Conservation (phyloP, 306 rosid species). For the Acacia melanoxylon region DNA sequence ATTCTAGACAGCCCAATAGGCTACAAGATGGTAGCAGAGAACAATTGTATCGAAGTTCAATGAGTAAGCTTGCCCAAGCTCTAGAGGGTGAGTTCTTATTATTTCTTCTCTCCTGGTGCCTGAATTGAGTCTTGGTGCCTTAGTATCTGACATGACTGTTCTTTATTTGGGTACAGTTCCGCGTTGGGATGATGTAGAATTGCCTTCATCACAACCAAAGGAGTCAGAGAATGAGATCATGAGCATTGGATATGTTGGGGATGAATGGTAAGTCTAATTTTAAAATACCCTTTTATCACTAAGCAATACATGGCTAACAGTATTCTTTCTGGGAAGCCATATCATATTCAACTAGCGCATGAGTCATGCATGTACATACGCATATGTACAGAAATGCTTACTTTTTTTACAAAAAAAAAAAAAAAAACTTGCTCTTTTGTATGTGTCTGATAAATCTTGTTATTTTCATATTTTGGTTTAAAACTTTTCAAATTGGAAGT, state of each 20-base stretch:
- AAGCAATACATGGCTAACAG: not conserved
- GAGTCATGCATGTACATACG: not conserved
- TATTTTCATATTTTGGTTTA: not conserved
- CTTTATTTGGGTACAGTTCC: slow-evolving; percentile 56
- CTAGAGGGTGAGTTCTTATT: slow-evolving; percentile 56
- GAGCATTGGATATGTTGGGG: slow-evolving; percentile 72
- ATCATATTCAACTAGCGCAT: not conserved
- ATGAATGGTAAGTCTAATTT: slow-evolving; percentile 62
- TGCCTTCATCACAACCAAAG: slow-evolving; percentile 43
- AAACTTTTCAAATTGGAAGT: no score
- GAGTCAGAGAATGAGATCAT: slow-evolving; percentile 33
- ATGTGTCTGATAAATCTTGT: not conserved
- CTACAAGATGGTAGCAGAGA: slow-evolving; percentile 37
- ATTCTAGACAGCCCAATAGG: slow-evolving; percentile 26
- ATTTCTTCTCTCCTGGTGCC: not conserved
- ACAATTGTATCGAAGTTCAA: slow-evolving; percentile 40
- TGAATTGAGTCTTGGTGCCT: not conserved
- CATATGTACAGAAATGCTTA: not conserved
- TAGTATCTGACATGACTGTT: slow-evolving; percentile 16
- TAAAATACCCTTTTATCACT: not conserved
- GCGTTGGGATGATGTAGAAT: slow-evolving; percentile 72
- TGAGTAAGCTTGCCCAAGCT: slow-evolving; percentile 46
- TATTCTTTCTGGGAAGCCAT: not conserved
- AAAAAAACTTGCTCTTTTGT: not conserved
- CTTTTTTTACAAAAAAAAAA: no score